Evolutionary conservation across 495 filamentous ascomycete species (phyloP).

Genomic region (Daldinia childiae): DNA sequence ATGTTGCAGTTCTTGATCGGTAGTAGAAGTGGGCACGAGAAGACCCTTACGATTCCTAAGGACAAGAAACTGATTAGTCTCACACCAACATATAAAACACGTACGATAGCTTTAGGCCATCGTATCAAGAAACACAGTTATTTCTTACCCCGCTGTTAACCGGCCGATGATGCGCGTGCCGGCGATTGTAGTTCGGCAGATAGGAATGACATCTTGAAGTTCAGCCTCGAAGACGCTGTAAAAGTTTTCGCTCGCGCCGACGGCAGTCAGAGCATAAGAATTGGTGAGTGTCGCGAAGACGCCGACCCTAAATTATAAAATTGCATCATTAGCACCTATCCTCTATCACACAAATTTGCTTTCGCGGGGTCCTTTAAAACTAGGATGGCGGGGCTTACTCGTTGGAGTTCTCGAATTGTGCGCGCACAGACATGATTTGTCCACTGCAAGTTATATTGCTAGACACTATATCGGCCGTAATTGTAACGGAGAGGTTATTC

Average conservation of each 20-base stretch:
- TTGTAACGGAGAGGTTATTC: constrained; percentile 17
- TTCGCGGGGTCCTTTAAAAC: constrained; percentile 35
- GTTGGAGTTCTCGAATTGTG: constrained; percentile 98
- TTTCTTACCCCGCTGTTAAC: constrained; percentile 87
- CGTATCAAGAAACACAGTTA: too few species aligned
- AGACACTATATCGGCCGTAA: background rate
- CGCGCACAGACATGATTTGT: constrained; percentile 76
- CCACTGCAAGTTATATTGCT: constrained; percentile 7
- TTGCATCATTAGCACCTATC: constrained; percentile 37
- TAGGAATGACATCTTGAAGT: constrained; percentile 95
- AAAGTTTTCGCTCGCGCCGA: constrained; percentile 97
- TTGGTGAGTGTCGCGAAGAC: constrained; percentile 97
- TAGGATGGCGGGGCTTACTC: constrained; percentile 71
- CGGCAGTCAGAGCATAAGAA: constrained; percentile 90
- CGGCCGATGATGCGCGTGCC: constrained; percentile 95
- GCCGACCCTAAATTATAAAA: constrained; percentile 76
- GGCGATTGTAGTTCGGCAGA: constrained; percentile 96
- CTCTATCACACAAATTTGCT: constrained; percentile 30
- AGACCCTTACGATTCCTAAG: constrained; percentile 92
- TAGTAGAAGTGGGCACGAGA: constrained; percentile 93
- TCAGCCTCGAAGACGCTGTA: constrained; percentile 98
- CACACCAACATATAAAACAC: background rate
- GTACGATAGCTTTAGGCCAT: too few species aligned
- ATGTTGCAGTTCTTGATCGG: constrained; percentile 97
- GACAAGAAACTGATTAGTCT: constrained; percentile 18